Conservation (phyloP, 129 eudicot genomes). For the Dittrichia graveolens region DNA sequence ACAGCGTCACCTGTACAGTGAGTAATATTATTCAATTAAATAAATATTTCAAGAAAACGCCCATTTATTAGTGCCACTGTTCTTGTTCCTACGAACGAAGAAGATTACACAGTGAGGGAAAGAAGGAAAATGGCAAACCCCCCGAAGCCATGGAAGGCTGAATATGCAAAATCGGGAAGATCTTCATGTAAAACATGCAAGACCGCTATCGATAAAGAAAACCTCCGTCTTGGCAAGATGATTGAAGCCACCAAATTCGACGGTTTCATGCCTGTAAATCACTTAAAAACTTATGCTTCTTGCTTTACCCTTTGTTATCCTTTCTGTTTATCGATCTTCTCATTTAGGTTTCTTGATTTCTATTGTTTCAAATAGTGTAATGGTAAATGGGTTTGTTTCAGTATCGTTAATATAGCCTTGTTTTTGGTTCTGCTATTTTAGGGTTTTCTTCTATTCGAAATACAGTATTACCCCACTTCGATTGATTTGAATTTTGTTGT, state of each 20-base stretch:
- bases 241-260: constrained; percentile 74
- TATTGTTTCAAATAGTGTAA: constrained; percentile 4
- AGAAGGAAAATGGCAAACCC: constrained; percentile 65
- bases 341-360: constrained; percentile 25
- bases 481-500: neutral
- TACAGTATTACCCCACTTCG: neutral
- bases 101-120: constrained; percentile 4
- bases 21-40: too few relatives aligned
- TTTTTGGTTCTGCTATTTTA: neutral
- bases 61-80: constrained; percentile 13
- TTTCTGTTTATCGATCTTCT: neutral
- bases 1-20: too few relatives aligned
- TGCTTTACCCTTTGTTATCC: neutral
- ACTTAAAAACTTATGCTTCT: neutral
- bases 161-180: constrained; percentile 90
- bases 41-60: neutral
- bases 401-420: constrained; percentile 3
- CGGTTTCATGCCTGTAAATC: constrained; percentile 85
- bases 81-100: constrained; percentile 10
- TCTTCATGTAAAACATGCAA: constrained; percentile 86
- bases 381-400: constrained; percentile 21
- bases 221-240: constrained; percentile 82
- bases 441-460: neutral
- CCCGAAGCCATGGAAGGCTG: constrained; percentile 93
- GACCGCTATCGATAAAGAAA: constrained; percentile 58